These are phyloP conservation scores for Magnaporthales sp. DNA, from an alignment of 2,329 filamentous ascomycete genomes.

Conservation along the genomic window DNA sequence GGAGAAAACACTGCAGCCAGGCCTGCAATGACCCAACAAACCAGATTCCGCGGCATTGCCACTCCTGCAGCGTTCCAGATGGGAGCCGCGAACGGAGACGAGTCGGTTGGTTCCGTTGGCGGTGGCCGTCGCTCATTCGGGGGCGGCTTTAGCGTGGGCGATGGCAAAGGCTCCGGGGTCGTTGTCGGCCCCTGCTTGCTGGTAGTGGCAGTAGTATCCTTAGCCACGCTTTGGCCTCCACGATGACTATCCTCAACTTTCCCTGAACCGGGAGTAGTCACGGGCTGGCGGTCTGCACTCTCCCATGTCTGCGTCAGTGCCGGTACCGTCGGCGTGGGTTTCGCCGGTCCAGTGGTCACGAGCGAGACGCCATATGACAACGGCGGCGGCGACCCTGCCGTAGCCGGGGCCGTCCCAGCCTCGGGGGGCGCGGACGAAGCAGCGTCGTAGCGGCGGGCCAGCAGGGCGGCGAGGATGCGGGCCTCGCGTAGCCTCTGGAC, in stretches of 20 bases:
- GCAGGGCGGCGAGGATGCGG: constrained; percentile 9
- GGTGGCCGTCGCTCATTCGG: constrained; percentile 1
- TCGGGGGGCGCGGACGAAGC: too few relatives aligned
- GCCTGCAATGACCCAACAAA: background rate
- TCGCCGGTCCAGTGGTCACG: background rate
- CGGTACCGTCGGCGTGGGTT: background rate
- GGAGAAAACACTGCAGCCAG: background rate
- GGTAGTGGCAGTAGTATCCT: background rate
- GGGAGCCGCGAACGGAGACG: constrained; percentile 11
- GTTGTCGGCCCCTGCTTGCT: background rate
- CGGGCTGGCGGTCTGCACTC: background rate
- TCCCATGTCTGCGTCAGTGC: background rate
- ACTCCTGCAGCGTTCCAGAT: background rate
- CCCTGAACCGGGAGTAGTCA: too few relatives aligned
- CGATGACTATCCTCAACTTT: background rate
- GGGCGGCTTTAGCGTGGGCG: background rate
- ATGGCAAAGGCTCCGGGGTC: background rate
- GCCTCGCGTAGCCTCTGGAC: constrained; percentile 7
- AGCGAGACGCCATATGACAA: background rate
- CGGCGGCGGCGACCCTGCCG: background rate
- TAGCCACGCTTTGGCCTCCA: background rate
- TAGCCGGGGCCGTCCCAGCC: background rate
- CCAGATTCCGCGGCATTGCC: background rate
- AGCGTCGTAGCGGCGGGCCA: background rate
- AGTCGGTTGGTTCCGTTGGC: constrained; percentile 10